phyloP scores from a whole-genome alignment of 805 yeast species.

The Hanseniaspora singularis region DNA sequence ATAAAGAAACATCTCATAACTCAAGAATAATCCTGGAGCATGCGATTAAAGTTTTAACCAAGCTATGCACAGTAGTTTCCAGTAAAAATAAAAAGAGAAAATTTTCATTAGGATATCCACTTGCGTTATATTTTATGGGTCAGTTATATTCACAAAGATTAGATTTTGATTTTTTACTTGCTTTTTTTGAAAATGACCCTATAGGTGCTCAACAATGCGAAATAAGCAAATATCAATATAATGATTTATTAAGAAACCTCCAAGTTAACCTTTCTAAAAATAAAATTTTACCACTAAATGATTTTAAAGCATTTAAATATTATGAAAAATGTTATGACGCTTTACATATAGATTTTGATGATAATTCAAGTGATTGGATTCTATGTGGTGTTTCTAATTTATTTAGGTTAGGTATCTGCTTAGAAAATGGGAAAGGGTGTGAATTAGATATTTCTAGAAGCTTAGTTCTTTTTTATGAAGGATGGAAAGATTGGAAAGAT shows the following conservation, averaged over 20 bases:
- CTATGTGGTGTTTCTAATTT: slow-evolving; percentile 13
- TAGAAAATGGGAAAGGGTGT: slow-evolving; percentile 51
- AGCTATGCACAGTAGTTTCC: slow-evolving; percentile 31
- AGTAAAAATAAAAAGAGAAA: neutral
- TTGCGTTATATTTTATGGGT: slow-evolving; percentile 50
- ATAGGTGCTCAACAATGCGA: slow-evolving; percentile 11
- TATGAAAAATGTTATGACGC: slow-evolving; percentile 44
- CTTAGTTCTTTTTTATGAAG: slow-evolving; percentile 41
- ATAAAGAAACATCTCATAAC: slow-evolving; percentile 39
- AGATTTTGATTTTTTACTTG: slow-evolving; percentile 28
- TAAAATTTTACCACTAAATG: slow-evolving; percentile 42
- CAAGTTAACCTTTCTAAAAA: slow-evolving; percentile 21
- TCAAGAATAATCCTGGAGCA: slow-evolving; percentile 44
- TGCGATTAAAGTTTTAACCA: slow-evolving; percentile 48
- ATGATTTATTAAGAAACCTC: slow-evolving; percentile 4
- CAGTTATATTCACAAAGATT: slow-evolving; percentile 46
- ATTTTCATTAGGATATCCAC: slow-evolving; percentile 32
- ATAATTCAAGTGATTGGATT: slow-evolving; percentile 10
- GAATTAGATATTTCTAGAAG: slow-evolving; percentile 38
- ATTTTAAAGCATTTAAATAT: slow-evolving; percentile 46
- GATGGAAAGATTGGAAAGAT: slow-evolving; percentile 49
- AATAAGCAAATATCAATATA: neutral
- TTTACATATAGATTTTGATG: slow-evolving; percentile 17
- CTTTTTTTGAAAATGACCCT: slow-evolving; percentile 14
- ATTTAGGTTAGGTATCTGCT: slow-evolving; percentile 59